A percentile compares a stretch with the other conserved stretches of the same genome.
Conservation (phyloP, 257 asterid genomes). For the Nicotiana noctiflora region DNA sequence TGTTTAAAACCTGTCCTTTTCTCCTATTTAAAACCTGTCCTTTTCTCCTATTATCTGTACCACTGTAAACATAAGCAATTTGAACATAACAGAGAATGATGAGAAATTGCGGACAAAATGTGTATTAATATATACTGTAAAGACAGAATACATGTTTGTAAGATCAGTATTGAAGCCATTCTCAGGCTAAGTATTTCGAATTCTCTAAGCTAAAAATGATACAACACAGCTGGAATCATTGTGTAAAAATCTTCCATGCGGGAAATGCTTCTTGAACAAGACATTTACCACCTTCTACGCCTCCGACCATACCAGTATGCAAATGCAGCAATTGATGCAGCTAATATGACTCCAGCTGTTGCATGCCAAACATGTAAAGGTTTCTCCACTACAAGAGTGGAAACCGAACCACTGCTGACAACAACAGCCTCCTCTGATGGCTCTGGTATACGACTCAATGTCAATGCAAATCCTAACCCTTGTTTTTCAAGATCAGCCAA, state of each 20-base stretch:
- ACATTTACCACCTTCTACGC: constrained; percentile 61
- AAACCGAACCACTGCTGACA: constrained; percentile 5
- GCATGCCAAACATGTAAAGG: constrained; percentile 64
- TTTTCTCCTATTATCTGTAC: background rate
- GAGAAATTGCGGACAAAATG: background rate
- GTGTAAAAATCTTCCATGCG: background rate
- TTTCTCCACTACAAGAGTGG: constrained; percentile 30
- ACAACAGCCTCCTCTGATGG: constrained; percentile 14
- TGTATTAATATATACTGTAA: constrained; percentile 2
- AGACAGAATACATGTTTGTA: constrained; percentile 4
- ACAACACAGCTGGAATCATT: constrained; percentile 17
- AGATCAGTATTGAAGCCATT: background rate
- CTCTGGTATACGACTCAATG: constrained; percentile 23
- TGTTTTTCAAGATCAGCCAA: constrained; percentile 45
- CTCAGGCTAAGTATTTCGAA: constrained; percentile 5
- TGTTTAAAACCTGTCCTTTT: background rate
- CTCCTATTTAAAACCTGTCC: too few relatives aligned
- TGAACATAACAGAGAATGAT: background rate
- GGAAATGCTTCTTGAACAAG: background rate
- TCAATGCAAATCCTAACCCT: constrained; percentile 57
- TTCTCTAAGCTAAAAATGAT: constrained; percentile 12
- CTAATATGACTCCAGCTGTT: constrained; percentile 63
- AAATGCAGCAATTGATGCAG: constrained; percentile 73
- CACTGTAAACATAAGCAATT: background rate
- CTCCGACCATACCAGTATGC: constrained; percentile 80